Base-by-base conservation (phyloP, 1,284 basidiomycete species). In the Gymnopus androsaceus region DNA sequence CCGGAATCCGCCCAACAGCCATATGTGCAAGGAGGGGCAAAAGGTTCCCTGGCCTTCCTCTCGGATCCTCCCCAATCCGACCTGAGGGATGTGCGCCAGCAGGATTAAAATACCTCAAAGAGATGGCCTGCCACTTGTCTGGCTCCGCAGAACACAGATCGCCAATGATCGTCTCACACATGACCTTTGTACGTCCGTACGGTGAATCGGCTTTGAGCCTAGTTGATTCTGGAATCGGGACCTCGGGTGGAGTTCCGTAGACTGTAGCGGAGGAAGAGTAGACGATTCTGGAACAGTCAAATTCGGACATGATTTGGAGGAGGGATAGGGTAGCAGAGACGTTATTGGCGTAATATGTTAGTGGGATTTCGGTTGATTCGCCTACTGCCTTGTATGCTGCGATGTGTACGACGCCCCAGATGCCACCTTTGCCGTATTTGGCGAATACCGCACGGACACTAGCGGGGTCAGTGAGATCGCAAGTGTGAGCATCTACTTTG, bases 191-290 rank as follows among this genome's bases (percentile, higher is more conserved):
- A 68, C 90, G 89, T 33, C 95, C 97, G 69, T 99, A 99, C 17
- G 92, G 91, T 62, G 93, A 96, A 71, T 95, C 90, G 2, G 96
- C 93, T 67, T 90, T 76, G 58, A 99, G 74, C 11, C 91, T 88
- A 5, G 94, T 95, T 3, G 88, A 84, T 74, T 99, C 97, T 19
- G 95, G 94, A 63, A 99, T 99, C 46, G 97, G 97, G 57, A 99
- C 93, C 56, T 78, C 77, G 45, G 92, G 88, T 7, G 97, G 97
- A 2, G 88, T 95, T 58, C 97, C 97, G 70, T 99, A 99, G 33
- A 99, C 97, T n/a, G 97, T 99, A 1, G 97, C 97, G 23, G 94
- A 97, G 11, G 95, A 98, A 1, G 95, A 98, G 78, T 98, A 99
- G 60, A 99, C 95, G 61, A 99, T 79, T 58, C 92, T 84, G 59